Evolutionary conservation across 257 asterid genomes (phyloP).

Genomic region (Fraxinus americana): DNA sequence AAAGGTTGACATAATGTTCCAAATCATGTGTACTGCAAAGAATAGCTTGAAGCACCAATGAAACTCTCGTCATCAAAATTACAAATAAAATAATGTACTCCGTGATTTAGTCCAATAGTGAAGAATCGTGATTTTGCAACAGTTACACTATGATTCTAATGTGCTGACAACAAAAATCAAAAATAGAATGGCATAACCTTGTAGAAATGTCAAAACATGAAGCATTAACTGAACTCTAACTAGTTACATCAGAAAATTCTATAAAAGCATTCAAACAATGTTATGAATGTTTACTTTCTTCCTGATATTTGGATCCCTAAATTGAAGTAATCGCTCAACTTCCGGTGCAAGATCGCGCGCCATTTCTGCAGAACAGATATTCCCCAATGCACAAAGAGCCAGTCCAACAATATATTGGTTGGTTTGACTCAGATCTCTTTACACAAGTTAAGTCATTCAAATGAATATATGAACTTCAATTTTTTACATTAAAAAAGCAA

Average conservation of each 20-base stretch:
- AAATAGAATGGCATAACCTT: slow-evolving; percentile 10
- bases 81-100: not conserved
- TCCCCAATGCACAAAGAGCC: slow-evolving; percentile 98
- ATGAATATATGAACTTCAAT: slow-evolving; percentile 22
- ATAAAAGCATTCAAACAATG: slow-evolving; percentile 16
- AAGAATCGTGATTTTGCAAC: not conserved
- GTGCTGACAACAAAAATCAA: not conserved
- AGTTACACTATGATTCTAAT: not conserved
- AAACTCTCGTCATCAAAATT: not conserved
- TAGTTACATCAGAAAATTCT: not conserved
- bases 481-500: slow-evolving; percentile 24
- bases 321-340: slow-evolving; percentile 91
- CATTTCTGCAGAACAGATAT: slow-evolving; percentile 98
- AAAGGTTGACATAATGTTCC: slow-evolving; percentile 1
- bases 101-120: not conserved
- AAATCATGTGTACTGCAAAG: not conserved
- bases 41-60: not conserved
- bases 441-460: slow-evolving; percentile 50
- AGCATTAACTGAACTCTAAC: slow-evolving; percentile 10
- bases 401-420: slow-evolving; percentile 98
- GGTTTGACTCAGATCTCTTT: slow-evolving; percentile 93
- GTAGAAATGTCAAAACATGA: slow-evolving; percentile 1
- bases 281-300: slow-evolving; percentile 67
- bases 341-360: slow-evolving; percentile 99
- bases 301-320: slow-evolving; percentile 95